Evolutionary conservation across 1,284 basidiomycete genomes (phyloP), one percentile per base, ranked within the genome.

Genomic region (Sparassis latifolia): DNA sequence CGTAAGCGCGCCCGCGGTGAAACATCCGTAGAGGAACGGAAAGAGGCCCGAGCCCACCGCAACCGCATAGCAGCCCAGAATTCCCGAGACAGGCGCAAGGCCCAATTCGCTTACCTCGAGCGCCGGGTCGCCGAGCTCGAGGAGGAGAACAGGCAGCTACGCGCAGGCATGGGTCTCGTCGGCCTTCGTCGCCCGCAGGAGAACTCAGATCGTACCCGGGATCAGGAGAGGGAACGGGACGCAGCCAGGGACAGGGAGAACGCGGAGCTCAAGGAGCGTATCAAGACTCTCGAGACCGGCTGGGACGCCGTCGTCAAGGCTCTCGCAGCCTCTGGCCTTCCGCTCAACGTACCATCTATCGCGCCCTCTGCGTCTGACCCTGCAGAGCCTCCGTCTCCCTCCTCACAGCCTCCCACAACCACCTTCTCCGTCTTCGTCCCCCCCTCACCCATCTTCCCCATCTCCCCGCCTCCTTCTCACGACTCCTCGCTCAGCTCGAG

Each of bases 41-140:
- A 81, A 62, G 88, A 90, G 66, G 88, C 88, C 40, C 77, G 87
- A 53, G 87, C 87, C 20, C 86, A 89, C 69, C 79, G 88, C 52
- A 90, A 90, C 67, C 79, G 87, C 49, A 88, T 90, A 66, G 88
- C 88, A 7, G 88, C 88, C 6, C 88, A 90, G 72, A 86, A 89
- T 72, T 87, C 84, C 29, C 83, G 88, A 49, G 88, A 91, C 70
- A 76, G 84, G 56, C 78, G 86, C 51, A 91, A 91, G 65, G 84
- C 81, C 29, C 86, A 91, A 55, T 90, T 83, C 63, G 35, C 71
- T 5, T 74, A 75, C 56, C 66, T 74, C 59, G 71, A 74, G 60
- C 62, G 55, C 9, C 70, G 72, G 12, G 74, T 76, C 6, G 62
- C 64, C 43, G 68, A 73, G 61, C 72, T 76, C 45, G 71, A 75